Evolutionary conservation across 2,329 filamentous ascomycete species (phyloP).

Genomic region (Phaeosphaeriaceae sp.): DNA sequence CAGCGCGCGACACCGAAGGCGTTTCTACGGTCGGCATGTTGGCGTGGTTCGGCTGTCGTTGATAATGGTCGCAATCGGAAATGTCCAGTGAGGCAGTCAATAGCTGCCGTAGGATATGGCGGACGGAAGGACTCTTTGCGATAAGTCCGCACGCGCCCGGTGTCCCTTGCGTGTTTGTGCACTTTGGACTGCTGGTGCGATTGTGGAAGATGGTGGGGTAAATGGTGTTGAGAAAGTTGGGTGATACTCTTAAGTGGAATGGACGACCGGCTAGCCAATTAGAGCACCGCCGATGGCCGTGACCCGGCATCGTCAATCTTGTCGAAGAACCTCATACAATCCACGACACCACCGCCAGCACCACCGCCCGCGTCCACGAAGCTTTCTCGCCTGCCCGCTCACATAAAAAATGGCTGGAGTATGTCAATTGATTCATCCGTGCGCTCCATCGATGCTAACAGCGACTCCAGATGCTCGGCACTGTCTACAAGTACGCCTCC

Average conservation of each 20-base stretch:
- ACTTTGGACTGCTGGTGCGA: not conserved
- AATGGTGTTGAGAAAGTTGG: constrained; percentile 6
- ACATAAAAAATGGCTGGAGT: constrained; percentile 66
- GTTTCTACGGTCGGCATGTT: constrained; percentile 43
- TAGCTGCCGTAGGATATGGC: not conserved
- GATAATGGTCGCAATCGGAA: not conserved
- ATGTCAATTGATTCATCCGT: constrained; percentile 47
- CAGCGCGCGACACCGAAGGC: constrained; percentile 49
- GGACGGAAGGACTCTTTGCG: not conserved
- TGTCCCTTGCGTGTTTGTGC: not conserved
- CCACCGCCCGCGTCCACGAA: constrained; percentile 29
- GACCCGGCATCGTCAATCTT: constrained; percentile 29
- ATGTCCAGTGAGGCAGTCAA: not conserved
- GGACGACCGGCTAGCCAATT: constrained; percentile 33
- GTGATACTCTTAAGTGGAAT: constrained; percentile 10
- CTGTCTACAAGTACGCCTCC: constrained; percentile 61
- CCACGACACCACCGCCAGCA: constrained; percentile 33
- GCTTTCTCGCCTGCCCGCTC: constrained; percentile 24
- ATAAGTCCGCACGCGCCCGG: not conserved
- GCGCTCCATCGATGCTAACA: constrained; percentile 30
- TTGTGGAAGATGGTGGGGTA: constrained; percentile 14
- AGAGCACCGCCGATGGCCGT: constrained; percentile 26
- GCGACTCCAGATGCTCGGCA: constrained; percentile 54
- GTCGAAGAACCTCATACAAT: constrained; percentile 23
- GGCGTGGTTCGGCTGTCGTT: not conserved